A percentile compares a stretch with the other conserved stretches of the same genome.
Evolutionary conservation across 2,329 filamentous ascomycete species (phyloP).

Genomic region (Epicoccum sorghinum): DNA sequence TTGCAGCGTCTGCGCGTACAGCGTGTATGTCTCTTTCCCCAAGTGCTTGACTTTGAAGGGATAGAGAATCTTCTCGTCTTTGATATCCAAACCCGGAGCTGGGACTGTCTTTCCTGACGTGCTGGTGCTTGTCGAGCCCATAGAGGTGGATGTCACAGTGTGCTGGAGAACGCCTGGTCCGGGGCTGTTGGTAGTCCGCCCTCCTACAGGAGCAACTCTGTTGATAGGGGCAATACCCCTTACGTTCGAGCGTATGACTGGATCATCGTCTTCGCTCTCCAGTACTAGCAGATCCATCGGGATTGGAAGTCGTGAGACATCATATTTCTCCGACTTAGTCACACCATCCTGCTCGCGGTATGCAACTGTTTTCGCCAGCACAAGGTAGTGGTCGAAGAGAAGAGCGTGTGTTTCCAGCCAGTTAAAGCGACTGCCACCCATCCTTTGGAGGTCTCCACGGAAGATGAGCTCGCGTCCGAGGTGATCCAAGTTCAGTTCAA

Average conservation of each 20-base stretch:
- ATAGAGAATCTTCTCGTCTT: slow-evolving; percentile 80
- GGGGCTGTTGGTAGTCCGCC: slow-evolving; percentile 52
- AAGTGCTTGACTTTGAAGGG: slow-evolving; percentile 97
- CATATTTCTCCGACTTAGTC: slow-evolving; percentile 81
- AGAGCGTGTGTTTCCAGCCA: slow-evolving; percentile 95
- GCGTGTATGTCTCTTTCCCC: slow-evolving; percentile 88
- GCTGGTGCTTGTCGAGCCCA: slow-evolving; percentile 53
- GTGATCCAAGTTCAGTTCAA: slow-evolving; percentile 88
- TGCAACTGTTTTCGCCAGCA: slow-evolving; percentile 80
- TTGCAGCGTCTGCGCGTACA: slow-evolving; percentile 80
- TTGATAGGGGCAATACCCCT: slow-evolving; percentile 70
- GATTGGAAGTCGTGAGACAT: slow-evolving; percentile 93
- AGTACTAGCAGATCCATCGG: slow-evolving; percentile 95
- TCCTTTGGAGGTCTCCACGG: slow-evolving; percentile 85
- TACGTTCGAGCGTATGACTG: slow-evolving; percentile 78
- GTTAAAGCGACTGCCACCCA: slow-evolving; percentile 85
- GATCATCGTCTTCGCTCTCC: slow-evolving; percentile 90
- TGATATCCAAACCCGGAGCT: slow-evolving; percentile 60
- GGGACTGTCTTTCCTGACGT: slow-evolving; percentile 59
- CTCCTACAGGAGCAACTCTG: slow-evolving; percentile 55
- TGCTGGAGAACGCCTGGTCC: slow-evolving; percentile 66
- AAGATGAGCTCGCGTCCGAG: slow-evolving; percentile 89
- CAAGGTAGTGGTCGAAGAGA: slow-evolving; percentile 95
- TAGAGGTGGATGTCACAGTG: slow-evolving; percentile 69
- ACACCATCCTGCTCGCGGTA: slow-evolving; percentile 70